A percentile compares a stretch with the other conserved stretches of the same genome.
phyloP scores from a whole-genome alignment of 2,329 filamentous ascomycete genomes.

The Pseudocercospora fijiensis region DNA sequence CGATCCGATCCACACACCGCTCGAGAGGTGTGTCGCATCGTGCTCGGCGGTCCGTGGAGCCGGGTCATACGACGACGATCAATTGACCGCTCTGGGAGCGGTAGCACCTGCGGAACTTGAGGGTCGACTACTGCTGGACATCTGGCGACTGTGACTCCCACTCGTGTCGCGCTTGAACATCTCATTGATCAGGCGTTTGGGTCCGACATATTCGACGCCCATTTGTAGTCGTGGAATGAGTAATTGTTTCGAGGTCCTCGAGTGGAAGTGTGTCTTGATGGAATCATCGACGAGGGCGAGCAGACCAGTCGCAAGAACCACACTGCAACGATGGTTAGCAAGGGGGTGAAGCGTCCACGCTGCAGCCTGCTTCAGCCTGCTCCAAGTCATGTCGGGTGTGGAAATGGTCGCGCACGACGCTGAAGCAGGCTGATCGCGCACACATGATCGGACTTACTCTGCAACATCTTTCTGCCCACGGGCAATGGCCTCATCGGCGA shows the following conservation, averaged over 20 bases:
- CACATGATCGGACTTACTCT: conserved; percentile 64
- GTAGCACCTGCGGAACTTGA: conserved; percentile 26
- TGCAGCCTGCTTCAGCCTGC: background rate
- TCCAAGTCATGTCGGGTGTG: background rate
- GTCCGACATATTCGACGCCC: conserved; percentile 62
- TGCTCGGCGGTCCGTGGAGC: conserved; percentile 4
- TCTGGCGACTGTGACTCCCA: conserved; percentile 27
- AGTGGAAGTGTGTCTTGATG: conserved; percentile 76
- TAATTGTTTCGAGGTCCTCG: conserved; percentile 53
- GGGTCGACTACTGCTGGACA: conserved; percentile 25
- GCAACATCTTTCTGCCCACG: conserved; percentile 73
- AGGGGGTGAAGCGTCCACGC: conserved; percentile 21
- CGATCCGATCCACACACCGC: conserved; percentile 10
- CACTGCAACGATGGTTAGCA: conserved; percentile 52
- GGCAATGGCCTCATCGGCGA: conserved; percentile 71
- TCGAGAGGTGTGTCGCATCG: conserved; percentile 5
- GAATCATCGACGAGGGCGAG: conserved; percentile 86
- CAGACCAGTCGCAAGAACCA: conserved; percentile 86
- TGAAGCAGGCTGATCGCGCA: background rate
- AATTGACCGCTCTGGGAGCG: conserved; percentile 14
- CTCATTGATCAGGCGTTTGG: conserved; percentile 62
- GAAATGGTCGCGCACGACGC: background rate
- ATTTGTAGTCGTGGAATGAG: conserved; percentile 56
- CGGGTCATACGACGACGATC: conserved; percentile 14
- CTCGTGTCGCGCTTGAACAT: conserved; percentile 56